phyloP scores from a whole-genome alignment of 305 asterid species.

The Salvia sclarea region DNA sequence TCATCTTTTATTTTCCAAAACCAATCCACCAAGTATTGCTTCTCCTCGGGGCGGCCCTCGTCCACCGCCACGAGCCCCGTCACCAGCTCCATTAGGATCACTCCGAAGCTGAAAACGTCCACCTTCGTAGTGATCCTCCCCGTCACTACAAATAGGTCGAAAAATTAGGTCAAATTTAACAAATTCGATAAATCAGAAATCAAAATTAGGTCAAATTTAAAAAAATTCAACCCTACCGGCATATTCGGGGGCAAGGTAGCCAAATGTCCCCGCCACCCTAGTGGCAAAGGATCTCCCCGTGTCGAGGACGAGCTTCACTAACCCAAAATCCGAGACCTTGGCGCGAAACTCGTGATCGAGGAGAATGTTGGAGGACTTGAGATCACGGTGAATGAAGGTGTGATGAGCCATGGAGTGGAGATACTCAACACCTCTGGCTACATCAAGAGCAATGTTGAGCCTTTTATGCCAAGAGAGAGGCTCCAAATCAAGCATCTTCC shows the following conservation, averaged over 20 bases:
- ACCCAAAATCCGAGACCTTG: slow-evolving; percentile 81
- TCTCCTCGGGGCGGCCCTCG: slow-evolving; percentile 73
- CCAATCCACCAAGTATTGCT: slow-evolving; percentile 75
- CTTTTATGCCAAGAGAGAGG: slow-evolving; percentile 73
- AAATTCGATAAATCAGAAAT: not conserved
- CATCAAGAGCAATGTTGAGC: slow-evolving; percentile 71
- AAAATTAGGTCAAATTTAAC: not conserved
- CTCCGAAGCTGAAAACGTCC: slow-evolving; percentile 89
- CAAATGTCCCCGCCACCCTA: slow-evolving; percentile 80
- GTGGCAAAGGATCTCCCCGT: slow-evolving; percentile 65
- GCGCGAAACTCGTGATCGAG: slow-evolving; percentile 71
- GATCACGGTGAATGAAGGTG: slow-evolving; percentile 82
- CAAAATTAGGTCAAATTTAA: not conserved
- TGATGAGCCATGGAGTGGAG: slow-evolving; percentile 71
- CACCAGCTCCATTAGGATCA: slow-evolving; percentile 73
- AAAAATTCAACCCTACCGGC: slow-evolving; percentile 59
- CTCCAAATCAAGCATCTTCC: slow-evolving; percentile 54
- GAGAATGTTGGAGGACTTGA: slow-evolving; percentile 75
- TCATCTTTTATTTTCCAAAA: slow-evolving; percentile 67
- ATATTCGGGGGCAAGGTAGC: slow-evolving; percentile 92
- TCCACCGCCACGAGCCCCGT: slow-evolving; percentile 78
- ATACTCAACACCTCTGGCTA: slow-evolving; percentile 76
- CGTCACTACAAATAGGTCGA: slow-evolving; percentile 45
- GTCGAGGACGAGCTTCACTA: slow-evolving; percentile 78
- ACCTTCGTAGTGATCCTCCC: slow-evolving; percentile 81